Evolutionary conservation across 495 filamentous ascomycete species (phyloP).

Genomic region (Podospora conica): DNA sequence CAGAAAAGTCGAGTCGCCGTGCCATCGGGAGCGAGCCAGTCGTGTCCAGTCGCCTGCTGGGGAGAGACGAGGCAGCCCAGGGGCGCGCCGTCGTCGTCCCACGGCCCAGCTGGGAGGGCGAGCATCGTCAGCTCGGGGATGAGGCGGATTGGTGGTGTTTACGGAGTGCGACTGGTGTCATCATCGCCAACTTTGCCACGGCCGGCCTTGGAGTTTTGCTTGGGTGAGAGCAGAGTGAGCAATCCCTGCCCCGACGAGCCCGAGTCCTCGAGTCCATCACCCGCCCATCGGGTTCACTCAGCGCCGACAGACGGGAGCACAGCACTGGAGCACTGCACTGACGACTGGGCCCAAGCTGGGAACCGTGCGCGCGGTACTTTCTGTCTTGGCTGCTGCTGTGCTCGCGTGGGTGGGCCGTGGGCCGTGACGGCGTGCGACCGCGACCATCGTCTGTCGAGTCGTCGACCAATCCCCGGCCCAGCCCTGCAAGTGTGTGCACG

Average conservation of each 20-base stretch:
- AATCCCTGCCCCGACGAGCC: too few relatives aligned
- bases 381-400: background rate
- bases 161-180: background rate
- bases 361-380: conserved; percentile 31
- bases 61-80: background rate
- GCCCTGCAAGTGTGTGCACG: background rate
- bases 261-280: background rate
- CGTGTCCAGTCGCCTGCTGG: background rate
- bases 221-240: background rate
- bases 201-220: background rate
- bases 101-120: background rate
- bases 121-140: background rate
- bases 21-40: too few relatives aligned
- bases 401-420: background rate
- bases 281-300: conserved; percentile 1
- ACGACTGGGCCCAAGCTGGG: background rate
- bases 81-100: background rate
- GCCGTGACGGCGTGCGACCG: background rate
- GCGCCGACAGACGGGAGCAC: background rate
- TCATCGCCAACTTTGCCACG: background rate
- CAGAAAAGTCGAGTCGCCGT: background rate
- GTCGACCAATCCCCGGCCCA: background rate
- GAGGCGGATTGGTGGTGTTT: background rate
- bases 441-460: too few relatives aligned
- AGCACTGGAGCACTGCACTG: too few relatives aligned